Evolutionary conservation across 495 filamentous ascomycete genomes (phyloP).

Genomic region (Annulohypoxylon moriforme): DNA sequence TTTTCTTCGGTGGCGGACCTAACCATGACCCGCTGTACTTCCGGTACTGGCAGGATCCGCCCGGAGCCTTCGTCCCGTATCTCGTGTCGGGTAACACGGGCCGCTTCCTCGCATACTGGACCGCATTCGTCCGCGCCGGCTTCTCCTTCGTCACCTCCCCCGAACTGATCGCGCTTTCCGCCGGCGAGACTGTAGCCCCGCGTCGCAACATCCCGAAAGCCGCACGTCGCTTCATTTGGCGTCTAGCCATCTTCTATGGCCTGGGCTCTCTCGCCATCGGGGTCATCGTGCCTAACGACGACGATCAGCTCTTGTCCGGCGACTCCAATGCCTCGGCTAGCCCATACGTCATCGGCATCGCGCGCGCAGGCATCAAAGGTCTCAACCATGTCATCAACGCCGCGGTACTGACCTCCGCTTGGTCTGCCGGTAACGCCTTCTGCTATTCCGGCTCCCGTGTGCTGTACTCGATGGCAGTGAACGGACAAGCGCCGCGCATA

Average conservation of each 20-base stretch:
- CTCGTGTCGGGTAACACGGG: slow-evolving; percentile 61
- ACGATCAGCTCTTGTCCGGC: slow-evolving; percentile 63
- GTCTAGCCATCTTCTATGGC: slow-evolving; percentile 79
- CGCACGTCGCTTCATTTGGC: slow-evolving; percentile 75
- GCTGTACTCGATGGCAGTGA: slow-evolving; percentile 72
- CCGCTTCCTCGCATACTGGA: slow-evolving; percentile 61
- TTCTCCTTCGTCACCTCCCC: slow-evolving; percentile 64
- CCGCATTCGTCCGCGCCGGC: slow-evolving; percentile 57
- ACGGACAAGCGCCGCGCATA: slow-evolving; percentile 71
- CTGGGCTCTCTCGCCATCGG: slow-evolving; percentile 77
- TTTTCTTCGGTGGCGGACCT: slow-evolving; percentile 74
- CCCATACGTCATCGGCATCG: slow-evolving; percentile 66
- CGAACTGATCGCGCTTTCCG: slow-evolving; percentile 70
- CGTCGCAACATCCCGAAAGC: slow-evolving; percentile 79
- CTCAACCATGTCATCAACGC: slow-evolving; percentile 62
- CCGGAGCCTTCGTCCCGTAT: slow-evolving; percentile 75
- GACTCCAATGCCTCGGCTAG: slow-evolving; percentile 70
- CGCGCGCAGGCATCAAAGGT: slow-evolving; percentile 56
- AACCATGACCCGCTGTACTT: slow-evolving; percentile 69
- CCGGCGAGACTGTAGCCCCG: slow-evolving; percentile 81
- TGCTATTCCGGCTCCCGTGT: slow-evolving; percentile 85
- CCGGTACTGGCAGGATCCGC: slow-evolving; percentile 72
- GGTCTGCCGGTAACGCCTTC: slow-evolving; percentile 77
- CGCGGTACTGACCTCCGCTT: slow-evolving; percentile 62
- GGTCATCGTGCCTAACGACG: slow-evolving; percentile 68